These are phyloP conservation scores for Moringa oleifera DNA, from an alignment of 345 rosid species.

Conservation along the genomic window DNA sequence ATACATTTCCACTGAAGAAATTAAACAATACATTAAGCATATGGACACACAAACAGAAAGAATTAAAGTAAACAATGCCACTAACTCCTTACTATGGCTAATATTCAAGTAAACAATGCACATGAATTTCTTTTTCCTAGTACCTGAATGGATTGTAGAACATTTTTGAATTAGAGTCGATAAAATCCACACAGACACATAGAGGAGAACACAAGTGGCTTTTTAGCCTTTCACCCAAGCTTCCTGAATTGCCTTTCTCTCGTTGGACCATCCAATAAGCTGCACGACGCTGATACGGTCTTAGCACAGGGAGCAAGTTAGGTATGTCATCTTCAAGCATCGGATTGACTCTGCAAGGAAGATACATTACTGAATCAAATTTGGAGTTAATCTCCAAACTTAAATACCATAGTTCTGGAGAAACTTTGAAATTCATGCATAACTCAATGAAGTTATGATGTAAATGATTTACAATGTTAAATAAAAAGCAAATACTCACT, in stretches of 20 bases:
- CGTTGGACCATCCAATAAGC: constrained; percentile 90
- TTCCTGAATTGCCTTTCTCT: constrained; percentile 62
- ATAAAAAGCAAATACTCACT: constrained; percentile 44
- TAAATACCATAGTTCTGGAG: constrained; percentile 4
- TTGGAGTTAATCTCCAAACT: neutral
- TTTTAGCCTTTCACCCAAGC: constrained; percentile 28
- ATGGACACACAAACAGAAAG: neutral
- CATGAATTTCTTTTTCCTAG: constrained; percentile 7
- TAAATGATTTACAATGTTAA: constrained; percentile 7
- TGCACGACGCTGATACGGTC: constrained; percentile 95
- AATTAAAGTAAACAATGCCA: constrained; percentile 1
- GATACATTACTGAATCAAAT: constrained; percentile 9
- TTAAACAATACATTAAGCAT: constrained; percentile 13
- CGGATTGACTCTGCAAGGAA: constrained; percentile 42
- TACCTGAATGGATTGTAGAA: constrained; percentile 97
- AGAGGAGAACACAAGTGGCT: constrained; percentile 58
- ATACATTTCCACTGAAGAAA: constrained; percentile 75
- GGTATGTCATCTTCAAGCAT: constrained; percentile 61
- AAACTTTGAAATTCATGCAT: too few species aligned
- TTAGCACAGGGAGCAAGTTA: constrained; percentile 71
- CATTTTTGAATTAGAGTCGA: constrained; percentile 63
- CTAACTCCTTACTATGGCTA: constrained; percentile 8
- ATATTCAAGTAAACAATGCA: constrained; percentile 1
- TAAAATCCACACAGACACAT: constrained; percentile 56
- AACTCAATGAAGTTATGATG: constrained; percentile 6